Evolutionary conservation across 805 yeast species (phyloP), one percentile per base, ranked within the genome.

Genomic region (Saturnispora serradocipensis): DNA sequence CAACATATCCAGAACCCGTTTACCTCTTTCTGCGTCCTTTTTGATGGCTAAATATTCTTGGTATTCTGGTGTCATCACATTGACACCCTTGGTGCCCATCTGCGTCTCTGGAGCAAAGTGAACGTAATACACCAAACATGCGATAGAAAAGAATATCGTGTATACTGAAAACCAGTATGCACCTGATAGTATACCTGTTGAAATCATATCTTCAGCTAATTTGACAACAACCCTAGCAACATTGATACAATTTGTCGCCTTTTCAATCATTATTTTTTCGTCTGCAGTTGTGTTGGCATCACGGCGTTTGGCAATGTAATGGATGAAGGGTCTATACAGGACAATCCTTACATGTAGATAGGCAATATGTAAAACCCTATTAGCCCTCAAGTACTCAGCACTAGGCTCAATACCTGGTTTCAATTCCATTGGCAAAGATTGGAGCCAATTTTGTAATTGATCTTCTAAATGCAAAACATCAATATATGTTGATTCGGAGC

Each of bases 101-200:
- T 60, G 59, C 10, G 56, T 45, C 13, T 66, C 62, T 11, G 72
- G 71, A 6, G 71, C 70, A 58, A 67, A 69, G 65, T 86, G 91
- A 52, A 80, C 84, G 63, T 88, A 88, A 61, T 84, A 87, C 16
- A 87, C 85, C 59, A 88, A 72, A 61, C 95, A 86, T 0, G 96
- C 95, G 54, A 88, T 88, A 2, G 95, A 82, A 67, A 87, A 88
- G 64, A 88, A 89, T 5, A 89, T 84, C 0, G 96, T 87, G 65
- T 89, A 89, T 61, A 86, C 85, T 6, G 93, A 82, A 62, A 88
- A 89, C 96, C 96, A 88, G 62, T 89, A 90, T 2, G 93, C 86
- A 0, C 96, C 96, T 56, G 82, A 79, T 39, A 89, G 70, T 65
- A 87, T 73, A 53, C 82, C 75, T 55, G 81, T 79, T 56, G 78